Conservation (phyloP, 2,329 filamentous ascomycete species). For the Pseudocercospora crystallina region DNA sequence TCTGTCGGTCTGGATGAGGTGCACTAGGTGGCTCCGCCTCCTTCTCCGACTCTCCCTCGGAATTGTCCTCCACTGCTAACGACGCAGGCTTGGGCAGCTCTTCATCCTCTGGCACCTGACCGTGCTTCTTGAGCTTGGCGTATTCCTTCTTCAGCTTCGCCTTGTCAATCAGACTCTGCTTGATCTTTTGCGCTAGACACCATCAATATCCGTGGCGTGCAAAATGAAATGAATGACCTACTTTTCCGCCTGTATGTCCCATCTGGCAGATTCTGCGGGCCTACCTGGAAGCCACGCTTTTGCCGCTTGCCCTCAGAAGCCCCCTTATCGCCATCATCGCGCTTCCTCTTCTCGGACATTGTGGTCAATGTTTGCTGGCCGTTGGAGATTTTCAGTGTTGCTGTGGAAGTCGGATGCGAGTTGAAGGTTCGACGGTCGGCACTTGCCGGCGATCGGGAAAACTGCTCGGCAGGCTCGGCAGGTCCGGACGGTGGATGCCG, state of each 20-base stretch:
- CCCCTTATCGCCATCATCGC: slow-evolving; percentile 17
- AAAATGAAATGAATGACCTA: background rate
- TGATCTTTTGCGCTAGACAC: slow-evolving; percentile 75
- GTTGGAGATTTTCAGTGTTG: background rate
- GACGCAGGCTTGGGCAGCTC: slow-evolving; percentile 35
- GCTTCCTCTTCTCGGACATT: slow-evolving; percentile 27
- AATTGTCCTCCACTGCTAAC: slow-evolving; percentile 18
- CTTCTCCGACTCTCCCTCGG: slow-evolving; percentile 23
- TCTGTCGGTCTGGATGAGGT: slow-evolving; percentile 42
- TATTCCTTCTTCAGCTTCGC: slow-evolving; percentile 93
- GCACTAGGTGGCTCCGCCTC: slow-evolving; percentile 43
- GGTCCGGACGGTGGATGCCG: too few relatives aligned
- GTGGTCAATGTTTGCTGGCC: background rate
- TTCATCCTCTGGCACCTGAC: slow-evolving; percentile 25
- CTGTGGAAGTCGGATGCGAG: background rate
- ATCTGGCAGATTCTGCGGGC: slow-evolving; percentile 86
- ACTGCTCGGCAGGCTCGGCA: too few relatives aligned
- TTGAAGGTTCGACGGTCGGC: too few relatives aligned
- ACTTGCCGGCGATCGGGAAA: too few relatives aligned
- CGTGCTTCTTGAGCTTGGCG: slow-evolving; percentile 74
- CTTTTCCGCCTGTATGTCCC: slow-evolving; percentile 81
- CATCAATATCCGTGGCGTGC: slow-evolving; percentile 3
- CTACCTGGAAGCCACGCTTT: slow-evolving; percentile 77
- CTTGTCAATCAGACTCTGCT: slow-evolving; percentile 83
- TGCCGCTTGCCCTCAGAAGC: slow-evolving; percentile 43